phyloP scores from a whole-genome alignment of 83 land plant species.

The Picea abies region DNA sequence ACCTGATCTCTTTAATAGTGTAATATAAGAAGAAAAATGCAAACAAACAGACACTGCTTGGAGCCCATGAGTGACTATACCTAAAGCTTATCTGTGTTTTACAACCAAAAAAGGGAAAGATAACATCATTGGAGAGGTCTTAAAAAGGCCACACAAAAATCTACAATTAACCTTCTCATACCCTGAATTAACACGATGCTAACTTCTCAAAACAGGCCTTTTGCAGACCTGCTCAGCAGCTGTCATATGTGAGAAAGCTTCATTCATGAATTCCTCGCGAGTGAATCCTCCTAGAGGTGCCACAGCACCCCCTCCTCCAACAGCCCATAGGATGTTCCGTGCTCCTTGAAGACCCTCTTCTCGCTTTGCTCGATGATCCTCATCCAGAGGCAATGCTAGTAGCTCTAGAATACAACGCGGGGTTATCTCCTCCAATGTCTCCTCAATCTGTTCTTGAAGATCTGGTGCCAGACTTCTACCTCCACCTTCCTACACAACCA shows the following conservation, averaged over 20 bases:
- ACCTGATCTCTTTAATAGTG: not conserved
- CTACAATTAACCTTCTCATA: conserved; percentile 13
- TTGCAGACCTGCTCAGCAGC: conserved; percentile 80
- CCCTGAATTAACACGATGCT: conserved; percentile 15
- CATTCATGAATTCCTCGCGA: conserved; percentile 86
- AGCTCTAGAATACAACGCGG: conserved; percentile 92
- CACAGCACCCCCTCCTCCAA: conserved; percentile 77
- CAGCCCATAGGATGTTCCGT: conserved; percentile 84
- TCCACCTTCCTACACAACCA: conserved; percentile 77
- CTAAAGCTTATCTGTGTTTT: not conserved
- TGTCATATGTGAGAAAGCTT: conserved; percentile 86
- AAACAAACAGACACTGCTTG: conserved; percentile 2
- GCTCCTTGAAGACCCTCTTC: conserved; percentile 85
- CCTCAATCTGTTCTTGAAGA: conserved; percentile 90
- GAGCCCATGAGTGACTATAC: not conserved
- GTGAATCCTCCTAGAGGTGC: conserved; percentile 85
- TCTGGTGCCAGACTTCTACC: conserved; percentile 80
- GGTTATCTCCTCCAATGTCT: conserved; percentile 87
- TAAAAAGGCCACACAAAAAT: not conserved
- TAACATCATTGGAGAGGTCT: conserved; percentile 10
- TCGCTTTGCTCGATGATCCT: conserved; percentile 50
- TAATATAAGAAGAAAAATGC: not conserved
- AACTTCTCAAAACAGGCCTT: conserved; percentile 18
- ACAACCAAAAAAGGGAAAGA: not conserved
- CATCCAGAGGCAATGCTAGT: conserved; percentile 83